A percentile compares a stretch with the other conserved stretches of the same genome.
Conservation (phyloP, 176 grass and related monocot species). For the Oryza meridionalis region DNA sequence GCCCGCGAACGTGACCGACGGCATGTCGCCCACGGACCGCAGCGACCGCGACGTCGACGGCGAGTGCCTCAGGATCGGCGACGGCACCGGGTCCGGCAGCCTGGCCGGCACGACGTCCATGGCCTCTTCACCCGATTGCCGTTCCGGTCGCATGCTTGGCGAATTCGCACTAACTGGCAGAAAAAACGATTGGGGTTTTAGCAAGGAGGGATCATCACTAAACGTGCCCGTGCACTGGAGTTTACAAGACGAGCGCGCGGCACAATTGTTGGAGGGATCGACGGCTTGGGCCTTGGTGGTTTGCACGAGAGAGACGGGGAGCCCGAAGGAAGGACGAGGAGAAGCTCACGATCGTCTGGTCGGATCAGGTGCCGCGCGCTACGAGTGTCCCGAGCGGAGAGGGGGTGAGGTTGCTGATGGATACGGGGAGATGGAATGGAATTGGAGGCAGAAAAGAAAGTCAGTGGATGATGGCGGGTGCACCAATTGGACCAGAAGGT, state of each 20-base stretch:
- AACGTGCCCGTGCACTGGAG: conserved; percentile 21
- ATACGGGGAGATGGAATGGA: background rate
- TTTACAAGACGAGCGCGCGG: conserved; percentile 17
- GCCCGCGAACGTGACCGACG: conserved; percentile 51
- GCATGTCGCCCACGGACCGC: conserved; percentile 41
- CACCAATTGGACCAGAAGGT: conserved; percentile 43
- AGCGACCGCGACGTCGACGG: conserved; percentile 42
- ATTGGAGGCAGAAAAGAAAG: background rate
- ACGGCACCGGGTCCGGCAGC: conserved; percentile 56
- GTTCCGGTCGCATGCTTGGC: conserved; percentile 38
- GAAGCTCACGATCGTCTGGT: background rate
- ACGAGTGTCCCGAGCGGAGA: background rate
- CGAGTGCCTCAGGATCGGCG: conserved; percentile 58
- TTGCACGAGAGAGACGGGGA: conserved; percentile 36
- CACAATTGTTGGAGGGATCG: conserved; percentile 9
- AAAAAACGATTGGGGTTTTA: conserved; percentile 24
- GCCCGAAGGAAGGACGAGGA: conserved; percentile 31
- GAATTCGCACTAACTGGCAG: background rate
- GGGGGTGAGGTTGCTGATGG: background rate
- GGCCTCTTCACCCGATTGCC: conserved; percentile 20
- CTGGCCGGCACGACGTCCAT: conserved; percentile 36
- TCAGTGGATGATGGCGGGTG: conserved; percentile 41
- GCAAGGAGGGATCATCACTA: conserved; percentile 34
- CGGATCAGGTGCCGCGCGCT: background rate
- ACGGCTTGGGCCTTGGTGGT: conserved; percentile 39